A percentile compares a stretch with the other conserved stretches of the same genome.
These are phyloP conservation scores for Plasmodium reichenowi DNA, from an alignment of 169 alveolate species.

Conservation along the genomic window DNA sequence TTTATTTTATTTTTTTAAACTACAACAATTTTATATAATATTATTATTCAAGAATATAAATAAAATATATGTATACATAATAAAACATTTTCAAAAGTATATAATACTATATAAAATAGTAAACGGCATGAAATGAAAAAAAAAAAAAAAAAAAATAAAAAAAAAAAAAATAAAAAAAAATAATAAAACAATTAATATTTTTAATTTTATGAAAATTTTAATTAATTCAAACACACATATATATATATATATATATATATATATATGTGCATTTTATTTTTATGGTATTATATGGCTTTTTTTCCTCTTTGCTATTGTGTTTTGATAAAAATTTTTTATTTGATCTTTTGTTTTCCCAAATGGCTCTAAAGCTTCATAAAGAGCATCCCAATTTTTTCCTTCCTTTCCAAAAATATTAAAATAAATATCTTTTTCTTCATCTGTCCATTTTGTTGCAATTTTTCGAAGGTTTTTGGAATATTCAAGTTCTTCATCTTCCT, in stretches of 20 bases:
- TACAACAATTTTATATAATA: no score
- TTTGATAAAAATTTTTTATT: constrained; percentile 78
- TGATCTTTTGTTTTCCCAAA: constrained; percentile 80
- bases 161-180: background rate
- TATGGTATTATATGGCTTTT: constrained; percentile 5
- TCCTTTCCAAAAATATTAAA: constrained; percentile 31
- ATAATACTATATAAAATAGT: no score
- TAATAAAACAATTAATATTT: background rate
- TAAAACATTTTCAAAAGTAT: no score
- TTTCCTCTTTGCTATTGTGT: constrained; percentile 36
- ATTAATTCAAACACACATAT: no score
- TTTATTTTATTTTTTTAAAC: no score
- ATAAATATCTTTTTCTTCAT: constrained; percentile 75
- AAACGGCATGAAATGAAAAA: no score
- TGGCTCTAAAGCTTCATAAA: constrained; percentile 57
- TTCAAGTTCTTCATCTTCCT: constrained; percentile 6
- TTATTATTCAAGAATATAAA: no score
- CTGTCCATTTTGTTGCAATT: constrained; percentile 78
- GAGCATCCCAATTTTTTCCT: constrained; percentile 79
- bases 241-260: no score
- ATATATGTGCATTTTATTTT: no score
- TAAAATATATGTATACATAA: no score
- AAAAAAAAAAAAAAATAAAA: background rate
- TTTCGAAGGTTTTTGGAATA: constrained; percentile 43
- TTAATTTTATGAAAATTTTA: background rate